phyloP scores from a whole-genome alignment of 2,329 filamentous ascomycete genomes.

The Botrytis byssoidea region DNA sequence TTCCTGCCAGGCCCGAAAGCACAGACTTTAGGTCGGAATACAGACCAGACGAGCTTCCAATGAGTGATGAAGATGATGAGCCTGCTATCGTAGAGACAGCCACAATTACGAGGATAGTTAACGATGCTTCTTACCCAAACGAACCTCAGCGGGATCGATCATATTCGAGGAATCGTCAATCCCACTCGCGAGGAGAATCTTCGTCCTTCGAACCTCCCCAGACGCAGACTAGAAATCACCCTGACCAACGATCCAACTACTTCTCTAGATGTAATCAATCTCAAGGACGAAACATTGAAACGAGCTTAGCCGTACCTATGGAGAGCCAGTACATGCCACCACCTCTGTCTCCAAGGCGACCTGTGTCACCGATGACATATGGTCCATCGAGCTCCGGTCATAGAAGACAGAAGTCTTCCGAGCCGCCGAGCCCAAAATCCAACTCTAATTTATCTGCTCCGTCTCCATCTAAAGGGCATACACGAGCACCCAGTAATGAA shows the following conservation, averaged over 20 bases:
- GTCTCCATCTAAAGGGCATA: constrained; percentile 43
- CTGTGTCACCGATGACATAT: constrained; percentile 46
- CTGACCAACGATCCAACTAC: constrained; percentile 24
- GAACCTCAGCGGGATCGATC: constrained; percentile 31
- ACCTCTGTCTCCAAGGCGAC: constrained; percentile 65
- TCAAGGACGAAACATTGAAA: constrained; percentile 11
- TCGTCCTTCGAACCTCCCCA: constrained; percentile 34
- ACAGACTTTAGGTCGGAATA: constrained; percentile 48
- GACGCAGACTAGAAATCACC: constrained; percentile 37
- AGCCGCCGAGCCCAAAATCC: background rate
- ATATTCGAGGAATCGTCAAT: constrained; percentile 31
- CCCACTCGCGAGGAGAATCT: constrained; percentile 40
- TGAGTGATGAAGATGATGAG: constrained; percentile 45
- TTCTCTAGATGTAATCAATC: constrained; percentile 9
- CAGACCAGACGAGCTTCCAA: constrained; percentile 38
- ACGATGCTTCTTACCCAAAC: constrained; percentile 39
- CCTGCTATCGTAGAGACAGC: constrained; percentile 51
- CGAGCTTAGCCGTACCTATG: constrained; percentile 49
- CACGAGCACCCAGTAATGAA: constrained; percentile 67
- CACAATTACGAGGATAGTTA: constrained; percentile 51
- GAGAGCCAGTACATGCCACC: constrained; percentile 65
- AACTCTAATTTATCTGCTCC: constrained; percentile 32
- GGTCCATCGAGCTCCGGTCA: constrained; percentile 39
- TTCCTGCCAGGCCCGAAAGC: constrained; percentile 70
- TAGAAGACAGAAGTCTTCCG: constrained; percentile 28